Conservation (phyloP, 83 land plant genomes). For the Thuja plicata region DNA sequence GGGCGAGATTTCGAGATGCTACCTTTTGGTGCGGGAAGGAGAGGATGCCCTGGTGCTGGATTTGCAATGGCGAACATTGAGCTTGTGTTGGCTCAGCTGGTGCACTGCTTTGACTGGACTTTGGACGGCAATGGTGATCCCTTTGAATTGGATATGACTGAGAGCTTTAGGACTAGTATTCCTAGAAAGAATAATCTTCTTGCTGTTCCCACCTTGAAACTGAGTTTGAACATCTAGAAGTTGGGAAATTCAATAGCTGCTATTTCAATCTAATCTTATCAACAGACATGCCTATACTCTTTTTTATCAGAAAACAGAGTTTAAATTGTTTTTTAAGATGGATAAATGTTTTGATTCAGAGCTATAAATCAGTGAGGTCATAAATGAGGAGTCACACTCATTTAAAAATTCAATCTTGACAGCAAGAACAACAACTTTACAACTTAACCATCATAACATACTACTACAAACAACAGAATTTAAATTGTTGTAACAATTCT, state of each 20-base stretch:
- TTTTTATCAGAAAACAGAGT: too few relatives aligned
- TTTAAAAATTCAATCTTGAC: too few relatives aligned
- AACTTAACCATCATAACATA: too few relatives aligned
- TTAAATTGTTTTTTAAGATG: too few relatives aligned
- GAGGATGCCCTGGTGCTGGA: conserved; percentile 6
- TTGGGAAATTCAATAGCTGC: too few relatives aligned
- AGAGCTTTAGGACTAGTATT: neutral
- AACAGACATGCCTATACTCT: neutral
- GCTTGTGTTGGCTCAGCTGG: neutral
- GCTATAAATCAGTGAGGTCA: too few relatives aligned
- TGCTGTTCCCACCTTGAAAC: neutral
- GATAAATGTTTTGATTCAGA: too few relatives aligned
- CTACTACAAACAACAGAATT: too few relatives aligned
- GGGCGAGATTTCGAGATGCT: conserved; percentile 10
- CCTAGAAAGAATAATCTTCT: neutral
- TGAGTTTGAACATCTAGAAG: neutral
- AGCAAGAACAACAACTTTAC: too few relatives aligned
- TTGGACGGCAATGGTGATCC: conserved; percentile 3
- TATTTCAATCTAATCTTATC: too few relatives aligned
- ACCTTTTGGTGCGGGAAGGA: conserved; percentile 12
- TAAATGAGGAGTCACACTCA: too few relatives aligned
- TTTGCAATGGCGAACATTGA: neutral
- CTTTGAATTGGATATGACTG: neutral
- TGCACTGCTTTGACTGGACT: conserved; percentile 2
- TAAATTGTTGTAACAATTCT: too few relatives aligned